Evolutionary conservation across 2,329 filamentous ascomycete genomes (phyloP), one percentile per base, ranked within the genome.

Genomic region (Botrytis elliptica): DNA sequence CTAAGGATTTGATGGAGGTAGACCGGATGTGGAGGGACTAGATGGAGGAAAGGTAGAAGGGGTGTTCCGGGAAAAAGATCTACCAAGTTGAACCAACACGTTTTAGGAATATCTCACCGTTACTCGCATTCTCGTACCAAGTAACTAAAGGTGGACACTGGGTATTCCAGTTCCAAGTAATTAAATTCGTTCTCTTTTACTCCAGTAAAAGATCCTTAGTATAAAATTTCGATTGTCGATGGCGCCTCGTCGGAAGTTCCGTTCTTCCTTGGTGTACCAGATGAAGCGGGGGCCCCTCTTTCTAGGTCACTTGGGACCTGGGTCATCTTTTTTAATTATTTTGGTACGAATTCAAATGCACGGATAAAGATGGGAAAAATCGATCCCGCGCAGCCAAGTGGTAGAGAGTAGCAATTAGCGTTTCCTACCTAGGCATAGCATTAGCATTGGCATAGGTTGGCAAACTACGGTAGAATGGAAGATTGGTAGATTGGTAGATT

Each of bases 161-260:
- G 63, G 22, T 25, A 66, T 66, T 66, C 63, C 29, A 29, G 42
- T 49, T 44, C 44, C 64, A 66, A 49, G 10, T 8, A 66, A 36
- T 44, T 66, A 49, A 36, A 25, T 44, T 33, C n/a, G n/a, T 18
- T 4, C 25, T 29, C 52, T 55, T 29, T 55, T 55, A n/a, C 52
- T 55, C 52, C n/a, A 57, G 25, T 57, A 57, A 29, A 57, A 67
- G 64, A 67, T 67, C 44, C 44, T 49, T 38, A 38, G 33, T 52
- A 67, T 52, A 38, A 49, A 67, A 67, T 67, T 38, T 67, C 44
- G 64, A 67, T 67, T 36, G 44, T 67, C 64, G 33, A 52, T 67
- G 44, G 64, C 20, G 22, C 7, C 36, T 67, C 46, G 46, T 67
- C 65, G 65, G 65, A 67, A 40, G 65, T 55, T 55, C 46, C 65